phyloP scores from a whole-genome alignment of 1,284 basidiomycete genomes.

The Leccinum griseonigrum region DNA sequence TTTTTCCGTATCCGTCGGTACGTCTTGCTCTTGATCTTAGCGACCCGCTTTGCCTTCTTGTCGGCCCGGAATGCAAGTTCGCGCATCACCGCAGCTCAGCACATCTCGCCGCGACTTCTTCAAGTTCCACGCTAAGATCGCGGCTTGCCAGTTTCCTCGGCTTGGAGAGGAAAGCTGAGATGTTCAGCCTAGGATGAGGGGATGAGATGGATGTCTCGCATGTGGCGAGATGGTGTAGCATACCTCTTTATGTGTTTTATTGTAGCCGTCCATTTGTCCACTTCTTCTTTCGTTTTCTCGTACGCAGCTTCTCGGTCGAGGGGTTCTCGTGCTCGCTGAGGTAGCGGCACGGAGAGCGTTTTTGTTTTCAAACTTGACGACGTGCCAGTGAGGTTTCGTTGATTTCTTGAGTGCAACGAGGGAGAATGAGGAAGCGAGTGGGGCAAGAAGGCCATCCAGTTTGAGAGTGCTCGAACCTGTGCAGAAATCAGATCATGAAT shows the following conservation, averaged over 20 bases:
- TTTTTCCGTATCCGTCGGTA: slow-evolving; percentile 87
- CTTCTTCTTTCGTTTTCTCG: slow-evolving; percentile 88
- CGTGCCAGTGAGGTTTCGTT: slow-evolving; percentile 54
- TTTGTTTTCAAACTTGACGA: slow-evolving; percentile 38
- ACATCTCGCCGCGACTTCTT: slow-evolving; percentile 77
- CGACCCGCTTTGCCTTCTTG: slow-evolving; percentile 84
- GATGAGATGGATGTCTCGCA: neutral
- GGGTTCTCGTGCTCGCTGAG: slow-evolving; percentile 83
- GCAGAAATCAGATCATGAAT: slow-evolving; percentile 10
- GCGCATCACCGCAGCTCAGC: slow-evolving; percentile 83
- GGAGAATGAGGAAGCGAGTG: slow-evolving; percentile 57
- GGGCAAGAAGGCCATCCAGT: slow-evolving; percentile 74
- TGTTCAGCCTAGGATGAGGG: slow-evolving; percentile 70
- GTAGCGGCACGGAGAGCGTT: slow-evolving; percentile 82
- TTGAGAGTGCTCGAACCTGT: slow-evolving; percentile 54
- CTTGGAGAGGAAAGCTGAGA: slow-evolving; percentile 89
- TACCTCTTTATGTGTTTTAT: slow-evolving; percentile 88
- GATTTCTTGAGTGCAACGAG: slow-evolving; percentile 69
- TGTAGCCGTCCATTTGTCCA: slow-evolving; percentile 90
- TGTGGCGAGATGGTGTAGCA: slow-evolving; percentile 2
- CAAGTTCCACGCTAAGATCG: slow-evolving; percentile 65
- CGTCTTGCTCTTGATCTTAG: slow-evolving; percentile 96
- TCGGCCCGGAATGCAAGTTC: slow-evolving; percentile 96
- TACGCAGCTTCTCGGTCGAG: slow-evolving; percentile 94
- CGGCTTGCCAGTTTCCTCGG: slow-evolving; percentile 45